A percentile compares a stretch with the other conserved stretches of the same genome.
These are phyloP conservation scores for Chytridium lagenaria DNA, from an alignment of 371 early-diverging fungal genomes.

Conservation along the genomic window DNA sequence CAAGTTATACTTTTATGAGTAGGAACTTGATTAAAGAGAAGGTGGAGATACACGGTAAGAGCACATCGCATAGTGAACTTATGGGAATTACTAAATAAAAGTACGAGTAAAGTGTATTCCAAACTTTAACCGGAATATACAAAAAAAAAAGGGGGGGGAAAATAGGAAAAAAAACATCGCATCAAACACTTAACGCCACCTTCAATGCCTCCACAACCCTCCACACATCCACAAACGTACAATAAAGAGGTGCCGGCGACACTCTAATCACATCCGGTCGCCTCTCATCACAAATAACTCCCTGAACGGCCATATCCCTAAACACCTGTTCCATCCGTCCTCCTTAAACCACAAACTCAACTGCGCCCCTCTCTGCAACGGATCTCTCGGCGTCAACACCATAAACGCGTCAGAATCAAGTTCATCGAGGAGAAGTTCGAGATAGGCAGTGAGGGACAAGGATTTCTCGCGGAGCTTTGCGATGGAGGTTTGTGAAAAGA, in stretches of 20 bases:
- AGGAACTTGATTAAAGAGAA: too few relatives aligned
- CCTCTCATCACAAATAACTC: conserved; percentile 88
- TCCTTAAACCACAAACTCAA: conserved; percentile 75
- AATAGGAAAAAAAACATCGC: too few relatives aligned
- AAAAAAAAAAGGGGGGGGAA: too few relatives aligned
- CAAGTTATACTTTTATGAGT: too few relatives aligned
- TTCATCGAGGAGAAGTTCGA: conserved; percentile 67
- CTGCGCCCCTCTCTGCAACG: conserved; percentile 84
- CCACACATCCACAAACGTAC: conserved; percentile 81
- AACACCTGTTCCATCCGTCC: conserved; percentile 67
- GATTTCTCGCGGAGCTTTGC: conserved; percentile 75
- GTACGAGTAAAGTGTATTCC: too few relatives aligned
- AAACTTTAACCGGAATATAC: too few relatives aligned
- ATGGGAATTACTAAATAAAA: too few relatives aligned
- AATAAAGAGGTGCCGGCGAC: conserved; percentile 90
- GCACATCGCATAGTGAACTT: too few relatives aligned
- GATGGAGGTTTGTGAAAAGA: conserved; percentile 79
- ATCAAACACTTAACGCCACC: conserved; percentile 25
- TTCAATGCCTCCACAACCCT: conserved; percentile 40
- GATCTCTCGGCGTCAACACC: conserved; percentile 84
- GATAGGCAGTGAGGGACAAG: conserved; percentile 76
- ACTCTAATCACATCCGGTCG: conserved; percentile 92
- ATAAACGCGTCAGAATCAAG: conserved; percentile 53
- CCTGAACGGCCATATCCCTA: conserved; percentile 52
- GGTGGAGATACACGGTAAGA: too few relatives aligned